Evolutionary conservation across 31 red algal species (phyloP), one percentile per base, ranked within the genome.

Genomic region (Porphyra umbilicalis): DNA sequence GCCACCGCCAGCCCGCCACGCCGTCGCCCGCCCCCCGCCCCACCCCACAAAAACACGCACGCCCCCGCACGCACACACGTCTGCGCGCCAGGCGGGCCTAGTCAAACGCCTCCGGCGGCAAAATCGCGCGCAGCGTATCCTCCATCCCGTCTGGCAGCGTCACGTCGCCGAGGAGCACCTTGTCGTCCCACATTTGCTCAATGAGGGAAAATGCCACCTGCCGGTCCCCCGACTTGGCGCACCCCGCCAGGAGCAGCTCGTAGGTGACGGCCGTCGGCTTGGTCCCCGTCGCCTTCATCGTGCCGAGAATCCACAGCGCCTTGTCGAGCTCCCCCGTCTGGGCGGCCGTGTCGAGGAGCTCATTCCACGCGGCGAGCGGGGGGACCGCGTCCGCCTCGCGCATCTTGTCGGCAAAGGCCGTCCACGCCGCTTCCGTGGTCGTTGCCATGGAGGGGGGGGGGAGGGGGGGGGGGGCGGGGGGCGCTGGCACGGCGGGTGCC

Each of bases 61-160:
- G n/a, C n/a, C n/a, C n/a, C n/a, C n/a, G n/a, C n/a, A n/a, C n/a
- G n/a, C n/a, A n/a, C n/a, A n/a, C n/a, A n/a, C n/a, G n/a, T n/a
- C n/a, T n/a, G n/a, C n/a, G n/a, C n/a, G n/a, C n/a, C n/a, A n/a
- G n/a, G n/a, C n/a, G n/a, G 25, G 57, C 20, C 57, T 71, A 93
- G 74, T 94, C 87, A 79, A 95, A 95, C 34, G 93, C 93, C 67
- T 95, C 93, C 9, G 93, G 93, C 31, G 93, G 93, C 35, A 95
- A 71, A 71, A 95, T 91, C 29, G 39, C 80, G 7, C 88, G 84
- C 36, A 95, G 78, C 76, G 83, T 88, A 20, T 85, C 75, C 77
- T 95, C 93, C 88, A 95, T 91, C 1, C 85, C 88, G 0, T 79
- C 78, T 4, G 93, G 93, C 74, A 95, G 75, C 35, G 78, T 34